Percentiles rank a stretch among this genome's conserved stretches.
Evolutionary conservation across 345 rosid genomes (phyloP).

Genomic region (Rhizophora apiculata): DNA sequence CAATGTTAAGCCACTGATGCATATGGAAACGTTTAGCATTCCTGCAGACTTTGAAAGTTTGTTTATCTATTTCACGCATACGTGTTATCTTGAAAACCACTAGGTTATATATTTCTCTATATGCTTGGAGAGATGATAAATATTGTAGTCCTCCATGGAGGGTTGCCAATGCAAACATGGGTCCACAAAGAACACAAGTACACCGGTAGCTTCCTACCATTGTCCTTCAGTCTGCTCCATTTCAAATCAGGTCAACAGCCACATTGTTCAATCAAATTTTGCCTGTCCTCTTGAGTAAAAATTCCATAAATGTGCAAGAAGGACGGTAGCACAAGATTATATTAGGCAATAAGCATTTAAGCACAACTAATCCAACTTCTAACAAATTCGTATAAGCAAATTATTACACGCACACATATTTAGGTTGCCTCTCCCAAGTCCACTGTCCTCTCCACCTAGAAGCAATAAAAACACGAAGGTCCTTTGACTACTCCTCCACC

Average conservation of each 20-base stretch:
- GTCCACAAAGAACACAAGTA: not conserved
- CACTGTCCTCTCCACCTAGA: not conserved
- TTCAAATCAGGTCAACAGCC: slow-evolving; percentile 2
- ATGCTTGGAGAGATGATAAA: too few relatives aligned
- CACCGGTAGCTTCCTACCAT: not conserved
- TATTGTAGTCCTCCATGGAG: too few relatives aligned
- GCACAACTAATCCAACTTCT: too few relatives aligned
- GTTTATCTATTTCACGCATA: too few relatives aligned
- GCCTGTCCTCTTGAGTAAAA: not conserved
- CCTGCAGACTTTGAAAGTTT: too few relatives aligned
- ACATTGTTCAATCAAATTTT: not conserved
- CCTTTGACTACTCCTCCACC: not conserved
- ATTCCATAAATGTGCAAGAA: not conserved
- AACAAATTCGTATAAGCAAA: not conserved
- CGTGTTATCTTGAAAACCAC: too few relatives aligned
- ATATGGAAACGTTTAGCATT: too few relatives aligned
- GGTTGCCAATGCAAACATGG: not conserved
- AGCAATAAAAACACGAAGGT: slow-evolving; percentile 10
- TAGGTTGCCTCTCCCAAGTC: not conserved
- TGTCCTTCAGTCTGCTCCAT: not conserved
- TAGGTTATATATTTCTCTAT: too few relatives aligned
- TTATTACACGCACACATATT: slow-evolving; percentile 3
- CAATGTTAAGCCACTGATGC: too few relatives aligned
- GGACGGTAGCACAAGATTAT: not conserved
- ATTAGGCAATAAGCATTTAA: not conserved